Conservation (phyloP, 371 early-diverging fungal genomes). For the Mucor racemosus region DNA sequence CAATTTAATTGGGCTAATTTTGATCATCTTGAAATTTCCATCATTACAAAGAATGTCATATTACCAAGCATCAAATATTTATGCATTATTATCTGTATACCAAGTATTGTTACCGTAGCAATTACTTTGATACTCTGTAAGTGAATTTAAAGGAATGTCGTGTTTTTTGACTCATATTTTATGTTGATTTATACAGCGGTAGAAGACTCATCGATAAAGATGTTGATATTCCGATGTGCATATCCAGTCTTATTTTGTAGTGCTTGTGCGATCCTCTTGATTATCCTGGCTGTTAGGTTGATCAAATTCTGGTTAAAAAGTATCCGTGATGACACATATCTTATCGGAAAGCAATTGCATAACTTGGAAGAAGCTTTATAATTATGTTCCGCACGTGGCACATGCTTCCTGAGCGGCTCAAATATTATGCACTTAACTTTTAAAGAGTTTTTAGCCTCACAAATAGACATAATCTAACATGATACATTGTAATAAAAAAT, state of each 20-base stretch:
- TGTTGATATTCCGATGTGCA: constrained; percentile 37
- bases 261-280: background rate
- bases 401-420: too few relatives aligned
- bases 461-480: too few relatives aligned
- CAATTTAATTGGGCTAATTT: constrained; percentile 16
- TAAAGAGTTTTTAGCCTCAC: too few relatives aligned
- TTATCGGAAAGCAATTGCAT: constrained; percentile 64
- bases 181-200: constrained; percentile 14
- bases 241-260: constrained; percentile 35
- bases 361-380: constrained; percentile 40
- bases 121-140: constrained; percentile 25
- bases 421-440: too few relatives aligned
- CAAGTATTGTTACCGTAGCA: constrained; percentile 3
- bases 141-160: background rate
- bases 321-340: constrained; percentile 63
- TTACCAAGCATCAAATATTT: constrained; percentile 22
- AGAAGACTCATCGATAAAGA: constrained; percentile 27
- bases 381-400: too few relatives aligned
- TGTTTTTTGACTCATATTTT: too few relatives aligned
- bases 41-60: constrained; percentile 20
- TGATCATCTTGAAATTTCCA: constrained; percentile 14
- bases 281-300: constrained; percentile 12
- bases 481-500: too few relatives aligned
- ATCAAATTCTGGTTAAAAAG: constrained; percentile 46
- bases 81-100: background rate